Evolutionary conservation across 345 rosid genomes (phyloP).

Genomic region (Psidium friedrichsthalianum): DNA sequence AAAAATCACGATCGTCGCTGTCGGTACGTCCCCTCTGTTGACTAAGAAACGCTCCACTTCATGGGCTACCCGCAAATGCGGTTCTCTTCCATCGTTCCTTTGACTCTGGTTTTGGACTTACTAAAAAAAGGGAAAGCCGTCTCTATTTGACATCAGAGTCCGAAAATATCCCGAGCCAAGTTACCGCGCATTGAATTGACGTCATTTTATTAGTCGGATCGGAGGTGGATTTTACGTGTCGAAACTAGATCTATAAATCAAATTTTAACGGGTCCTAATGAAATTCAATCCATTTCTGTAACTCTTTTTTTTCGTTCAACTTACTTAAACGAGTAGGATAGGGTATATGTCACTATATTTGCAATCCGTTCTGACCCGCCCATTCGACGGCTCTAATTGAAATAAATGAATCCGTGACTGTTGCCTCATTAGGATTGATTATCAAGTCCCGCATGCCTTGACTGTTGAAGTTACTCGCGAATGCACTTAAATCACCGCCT

Average conservation of each 20-base stretch:
- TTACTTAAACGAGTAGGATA: too few species aligned
- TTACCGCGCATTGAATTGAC: background rate
- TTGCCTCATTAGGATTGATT: background rate
- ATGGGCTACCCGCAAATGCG: background rate
- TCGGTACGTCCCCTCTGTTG: background rate
- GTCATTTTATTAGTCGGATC: background rate
- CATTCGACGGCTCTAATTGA: too few species aligned
- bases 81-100: background rate
- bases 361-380: too few species aligned
- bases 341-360: too few species aligned
- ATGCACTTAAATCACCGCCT: background rate
- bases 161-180: background rate
- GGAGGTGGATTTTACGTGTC: background rate
- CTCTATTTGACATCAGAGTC: background rate
- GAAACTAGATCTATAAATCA: too few species aligned
- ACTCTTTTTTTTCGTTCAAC: too few species aligned
- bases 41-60: background rate
- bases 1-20: background rate
- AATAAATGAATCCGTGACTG: accelerated
- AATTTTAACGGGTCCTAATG: too few species aligned
- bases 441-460: background rate
- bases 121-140: too few species aligned
- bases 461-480: background rate
- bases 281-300: too few species aligned
- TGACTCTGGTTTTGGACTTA: background rate